phyloP scores from a whole-genome alignment of 805 yeast species.

The Kuraishia floccosa region DNA sequence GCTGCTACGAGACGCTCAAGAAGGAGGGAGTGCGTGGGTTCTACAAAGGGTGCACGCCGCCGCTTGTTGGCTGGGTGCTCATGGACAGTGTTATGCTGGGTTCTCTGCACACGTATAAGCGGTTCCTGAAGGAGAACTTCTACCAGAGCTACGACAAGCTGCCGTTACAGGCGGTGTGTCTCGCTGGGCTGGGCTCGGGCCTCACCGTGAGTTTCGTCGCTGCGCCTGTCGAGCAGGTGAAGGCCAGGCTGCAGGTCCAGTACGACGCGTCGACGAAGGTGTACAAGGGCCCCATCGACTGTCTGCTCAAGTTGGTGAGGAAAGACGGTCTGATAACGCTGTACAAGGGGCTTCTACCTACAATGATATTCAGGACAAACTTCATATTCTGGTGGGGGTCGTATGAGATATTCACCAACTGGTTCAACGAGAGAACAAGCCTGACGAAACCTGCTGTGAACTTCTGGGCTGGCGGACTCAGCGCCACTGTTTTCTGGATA shows the following conservation, averaged over 20 bases:
- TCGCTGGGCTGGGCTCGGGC: conserved; percentile 79
- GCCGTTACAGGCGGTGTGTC: conserved; percentile 63
- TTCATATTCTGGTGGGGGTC: conserved; percentile 94
- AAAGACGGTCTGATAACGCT: conserved; percentile 61
- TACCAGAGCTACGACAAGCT: conserved; percentile 51
- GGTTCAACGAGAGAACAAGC: conserved; percentile 52
- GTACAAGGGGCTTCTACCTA: conserved; percentile 74
- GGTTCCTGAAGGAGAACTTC: conserved; percentile 51
- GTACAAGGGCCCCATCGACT: conserved; percentile 76
- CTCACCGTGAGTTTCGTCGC: conserved; percentile 93
- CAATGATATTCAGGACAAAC: conserved; percentile 80
- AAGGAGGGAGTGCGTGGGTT: conserved; percentile 74
- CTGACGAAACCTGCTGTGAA: conserved; percentile 62
- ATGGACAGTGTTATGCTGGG: conserved; percentile 93
- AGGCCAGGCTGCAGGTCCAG: conserved; percentile 83
- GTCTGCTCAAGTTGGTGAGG: conserved; percentile 44
- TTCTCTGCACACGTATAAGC: conserved; percentile 66
- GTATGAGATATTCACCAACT: conserved; percentile 66
- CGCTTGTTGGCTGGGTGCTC: conserved; percentile 84
- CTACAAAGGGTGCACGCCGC: conserved; percentile 89
- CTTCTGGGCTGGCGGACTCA: conserved; percentile 87
- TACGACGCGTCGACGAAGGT: conserved; percentile 62
- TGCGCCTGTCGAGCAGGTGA: conserved; percentile 85
- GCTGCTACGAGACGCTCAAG: conserved; percentile 57
- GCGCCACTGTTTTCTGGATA: conserved; percentile 83